A percentile compares a stretch with the other conserved stretches of the same genome.
These are phyloP conservation scores for Pythium brassicae DNA, from an alignment of 352 stramenopile species.

Conservation along the genomic window DNA sequence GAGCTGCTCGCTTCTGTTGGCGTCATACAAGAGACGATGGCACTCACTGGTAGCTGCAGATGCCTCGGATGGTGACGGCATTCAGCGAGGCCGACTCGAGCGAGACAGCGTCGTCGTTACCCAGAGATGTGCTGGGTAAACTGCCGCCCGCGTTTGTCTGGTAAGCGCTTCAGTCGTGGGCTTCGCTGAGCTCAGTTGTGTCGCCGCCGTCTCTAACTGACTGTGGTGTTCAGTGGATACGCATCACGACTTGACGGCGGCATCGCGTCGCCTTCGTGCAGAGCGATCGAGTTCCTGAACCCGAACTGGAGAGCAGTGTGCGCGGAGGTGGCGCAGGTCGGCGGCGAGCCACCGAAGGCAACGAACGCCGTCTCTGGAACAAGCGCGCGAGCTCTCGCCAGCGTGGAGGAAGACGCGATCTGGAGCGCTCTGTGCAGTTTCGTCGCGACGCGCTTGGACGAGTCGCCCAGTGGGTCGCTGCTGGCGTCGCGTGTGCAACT, in stretches of 20 bases:
- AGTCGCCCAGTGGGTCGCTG: neutral
- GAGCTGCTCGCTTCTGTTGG: too few relatives aligned
- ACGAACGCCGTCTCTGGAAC: neutral
- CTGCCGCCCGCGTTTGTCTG: too few relatives aligned
- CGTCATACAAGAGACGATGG: too few relatives aligned
- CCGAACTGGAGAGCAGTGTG: constrained; percentile 15
- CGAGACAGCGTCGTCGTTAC: too few relatives aligned
- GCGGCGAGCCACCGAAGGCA: neutral
- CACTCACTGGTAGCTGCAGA: too few relatives aligned
- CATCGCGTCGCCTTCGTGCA: constrained; percentile 24
- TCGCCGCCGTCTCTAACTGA: neutral
- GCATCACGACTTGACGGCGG: constrained; percentile 21
- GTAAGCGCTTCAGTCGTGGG: too few relatives aligned
- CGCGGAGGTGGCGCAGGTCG: neutral
- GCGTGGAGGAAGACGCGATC: neutral
- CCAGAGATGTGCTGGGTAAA: too few relatives aligned
- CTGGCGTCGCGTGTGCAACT: neutral
- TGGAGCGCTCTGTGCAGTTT: constrained; percentile 22
- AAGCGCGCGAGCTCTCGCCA: neutral
- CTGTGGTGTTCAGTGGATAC: constrained; percentile 21
- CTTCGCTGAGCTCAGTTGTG: too few relatives aligned
- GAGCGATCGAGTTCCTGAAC: constrained; percentile 28
- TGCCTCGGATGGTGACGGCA: too few relatives aligned
- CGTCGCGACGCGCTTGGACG: constrained; percentile 17
- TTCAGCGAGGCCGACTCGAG: too few relatives aligned